Conservation (phyloP, 768 basidiomycete genomes). For the Wakefieldia striispora region DNA sequence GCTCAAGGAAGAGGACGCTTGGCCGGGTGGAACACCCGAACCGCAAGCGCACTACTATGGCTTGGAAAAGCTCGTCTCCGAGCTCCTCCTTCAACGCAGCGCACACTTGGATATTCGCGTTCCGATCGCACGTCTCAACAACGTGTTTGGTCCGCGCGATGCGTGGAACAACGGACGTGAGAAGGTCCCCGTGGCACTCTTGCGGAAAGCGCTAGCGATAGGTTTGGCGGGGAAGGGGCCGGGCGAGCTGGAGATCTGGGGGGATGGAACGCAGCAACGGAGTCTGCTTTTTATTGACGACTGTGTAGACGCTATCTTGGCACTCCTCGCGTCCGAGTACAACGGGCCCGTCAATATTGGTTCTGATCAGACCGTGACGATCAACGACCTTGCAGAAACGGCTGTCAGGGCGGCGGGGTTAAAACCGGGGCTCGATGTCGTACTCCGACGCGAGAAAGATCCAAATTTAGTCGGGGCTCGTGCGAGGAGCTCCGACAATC, state of each 20-base stretch:
- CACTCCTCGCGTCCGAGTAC: constrained; percentile 40
- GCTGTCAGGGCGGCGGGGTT: constrained; percentile 37
- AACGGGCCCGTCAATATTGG: constrained; percentile 48
- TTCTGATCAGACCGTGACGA: constrained; percentile 43
- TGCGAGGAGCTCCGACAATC: constrained; percentile 53
- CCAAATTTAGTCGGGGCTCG: constrained; percentile 45
- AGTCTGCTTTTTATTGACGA: constrained; percentile 59
- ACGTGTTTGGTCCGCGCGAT: constrained; percentile 55
- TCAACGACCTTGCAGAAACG: constrained; percentile 41
- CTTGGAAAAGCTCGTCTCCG: constrained; percentile 53
- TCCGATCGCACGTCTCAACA: constrained; percentile 56
- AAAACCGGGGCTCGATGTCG: constrained; percentile 20
- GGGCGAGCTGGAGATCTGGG: constrained; percentile 52
- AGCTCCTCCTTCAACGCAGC: constrained; percentile 42
- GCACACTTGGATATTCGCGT: constrained; percentile 32
- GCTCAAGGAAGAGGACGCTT: constrained; percentile 47
- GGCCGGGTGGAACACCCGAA: constrained; percentile 34
- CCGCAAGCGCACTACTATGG: constrained; percentile 63
- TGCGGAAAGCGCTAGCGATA: constrained; percentile 49
- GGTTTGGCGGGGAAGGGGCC: constrained; percentile 2
- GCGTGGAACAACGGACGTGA: constrained; percentile 55
- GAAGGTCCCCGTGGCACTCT: constrained; percentile 56
- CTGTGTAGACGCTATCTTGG: constrained; percentile 48
- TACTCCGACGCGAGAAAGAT: constrained; percentile 24
- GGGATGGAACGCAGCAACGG: constrained; percentile 49